These are phyloP conservation scores for Eucalyptus pauciflora DNA, from an alignment of 345 rosid genomes.

Conservation along the genomic window DNA sequence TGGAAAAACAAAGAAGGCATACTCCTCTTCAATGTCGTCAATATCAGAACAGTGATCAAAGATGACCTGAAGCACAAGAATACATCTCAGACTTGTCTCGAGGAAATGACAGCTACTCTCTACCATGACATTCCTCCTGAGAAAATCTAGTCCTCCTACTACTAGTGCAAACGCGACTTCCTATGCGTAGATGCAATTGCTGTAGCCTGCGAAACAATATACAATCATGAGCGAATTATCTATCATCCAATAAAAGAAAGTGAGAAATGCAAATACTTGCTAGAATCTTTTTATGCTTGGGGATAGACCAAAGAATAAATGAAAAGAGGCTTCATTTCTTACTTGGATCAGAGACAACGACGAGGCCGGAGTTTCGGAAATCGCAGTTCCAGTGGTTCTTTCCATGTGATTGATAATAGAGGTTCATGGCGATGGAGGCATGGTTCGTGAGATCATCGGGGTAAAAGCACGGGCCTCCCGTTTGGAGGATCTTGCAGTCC, in stretches of 20 bases:
- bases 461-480: slow-evolving; percentile 27
- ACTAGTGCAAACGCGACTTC: not conserved
- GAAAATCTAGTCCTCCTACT: not conserved
- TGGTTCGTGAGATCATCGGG: slow-evolving; percentile 23
- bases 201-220: slow-evolving; percentile 1
- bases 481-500: slow-evolving; percentile 20
- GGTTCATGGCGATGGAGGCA: slow-evolving; percentile 43
- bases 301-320: not conserved
- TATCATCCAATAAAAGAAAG: not conserved
- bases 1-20: not conserved
- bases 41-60: not conserved
- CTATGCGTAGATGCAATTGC: not conserved
- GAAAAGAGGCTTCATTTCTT: not conserved
- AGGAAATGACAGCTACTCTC: not conserved
- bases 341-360: slow-evolving; percentile 6
- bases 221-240: not conserved
- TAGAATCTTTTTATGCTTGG: not conserved
- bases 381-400: slow-evolving; percentile 33
- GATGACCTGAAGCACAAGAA: not conserved
- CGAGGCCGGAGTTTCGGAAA: slow-evolving; percentile 9
- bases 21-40: not conserved
- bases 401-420: slow-evolving; percentile 23
- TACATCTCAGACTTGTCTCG: not conserved
- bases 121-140: not conserved
- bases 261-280: not conserved